Conservation (phyloP, 441 rosid species). For the Biscutella laevigata region DNA sequence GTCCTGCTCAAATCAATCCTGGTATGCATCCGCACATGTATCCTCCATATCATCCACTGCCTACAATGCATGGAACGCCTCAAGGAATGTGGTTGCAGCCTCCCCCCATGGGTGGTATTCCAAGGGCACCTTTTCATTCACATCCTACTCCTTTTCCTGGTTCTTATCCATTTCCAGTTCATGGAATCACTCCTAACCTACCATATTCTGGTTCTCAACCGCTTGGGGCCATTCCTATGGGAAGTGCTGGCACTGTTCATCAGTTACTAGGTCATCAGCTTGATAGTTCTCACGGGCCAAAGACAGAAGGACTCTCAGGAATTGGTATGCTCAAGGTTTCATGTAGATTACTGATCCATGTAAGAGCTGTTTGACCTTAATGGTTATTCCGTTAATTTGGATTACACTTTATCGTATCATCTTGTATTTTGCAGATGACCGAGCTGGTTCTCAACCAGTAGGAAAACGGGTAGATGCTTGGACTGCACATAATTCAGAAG, state of each 20-base stretch:
- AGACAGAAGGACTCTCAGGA: slow-evolving; percentile 55
- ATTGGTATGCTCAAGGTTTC: slow-evolving; percentile 77
- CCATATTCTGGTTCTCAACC: slow-evolving; percentile 57
- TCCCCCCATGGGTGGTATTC: slow-evolving; percentile 56
- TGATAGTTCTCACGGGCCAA: slow-evolving; percentile 30
- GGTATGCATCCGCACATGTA: slow-evolving; percentile 50
- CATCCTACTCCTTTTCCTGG: slow-evolving; percentile 56
- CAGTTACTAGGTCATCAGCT: slow-evolving; percentile 38
- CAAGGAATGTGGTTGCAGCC: slow-evolving; percentile 78
- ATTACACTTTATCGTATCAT: slow-evolving; percentile 32
- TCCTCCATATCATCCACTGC: slow-evolving; percentile 50
- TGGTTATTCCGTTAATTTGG: slow-evolving; percentile 25
- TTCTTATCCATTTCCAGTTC: slow-evolving; percentile 46
- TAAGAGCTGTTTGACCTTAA: slow-evolving; percentile 50
- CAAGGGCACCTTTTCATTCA: slow-evolving; percentile 51
- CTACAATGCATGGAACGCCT: slow-evolving; percentile 50
- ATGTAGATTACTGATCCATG: slow-evolving; percentile 62
- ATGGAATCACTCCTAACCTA: slow-evolving; percentile 36
- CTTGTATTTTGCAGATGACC: slow-evolving; percentile 47
- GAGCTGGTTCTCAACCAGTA: slow-evolving; percentile 35
- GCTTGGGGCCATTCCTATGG: slow-evolving; percentile 47
- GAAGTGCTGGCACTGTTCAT: slow-evolving; percentile 32
- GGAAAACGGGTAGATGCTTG: slow-evolving; percentile 56
- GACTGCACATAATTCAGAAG: slow-evolving; percentile 91
- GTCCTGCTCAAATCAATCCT: slow-evolving; percentile 39